Conservation (phyloP, 164 flowering plant species). For the Nymphaea colorata region DNA sequence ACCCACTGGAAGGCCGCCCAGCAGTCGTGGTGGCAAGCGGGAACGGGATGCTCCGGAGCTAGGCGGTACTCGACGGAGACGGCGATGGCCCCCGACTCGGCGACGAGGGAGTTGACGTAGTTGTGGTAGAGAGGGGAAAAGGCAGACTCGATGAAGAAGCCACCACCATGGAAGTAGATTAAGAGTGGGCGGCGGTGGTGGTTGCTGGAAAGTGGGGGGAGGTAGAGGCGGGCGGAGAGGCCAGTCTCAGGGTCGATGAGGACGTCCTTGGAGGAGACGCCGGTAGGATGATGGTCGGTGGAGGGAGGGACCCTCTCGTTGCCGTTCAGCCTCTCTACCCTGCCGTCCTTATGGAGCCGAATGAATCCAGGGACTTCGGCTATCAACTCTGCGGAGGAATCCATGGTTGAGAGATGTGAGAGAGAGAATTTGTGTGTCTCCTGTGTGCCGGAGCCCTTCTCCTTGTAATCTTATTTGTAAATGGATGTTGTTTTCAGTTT, state of each 20-base stretch:
- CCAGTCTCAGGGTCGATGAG: constrained; percentile 8
- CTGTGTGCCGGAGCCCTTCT: not conserved
- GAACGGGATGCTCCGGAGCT: constrained; percentile 45
- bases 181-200: constrained; percentile 12
- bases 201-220: constrained; percentile 13
- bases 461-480: too few relatives aligned
- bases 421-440: too few relatives aligned
- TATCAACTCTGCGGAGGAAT: not conserved
- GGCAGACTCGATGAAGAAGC: constrained; percentile 19
- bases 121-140: constrained; percentile 11
- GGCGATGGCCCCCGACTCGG: constrained; percentile 17
- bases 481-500: too few relatives aligned
- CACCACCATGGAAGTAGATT: constrained; percentile 32
- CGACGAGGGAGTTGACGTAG: constrained; percentile 19
- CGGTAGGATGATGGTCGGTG: constrained; percentile 10
- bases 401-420: not conserved
- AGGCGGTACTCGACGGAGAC: constrained; percentile 43
- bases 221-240: constrained; percentile 26
- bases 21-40: constrained; percentile 37
- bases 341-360: constrained; percentile 18
- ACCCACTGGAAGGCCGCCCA: constrained; percentile 52
- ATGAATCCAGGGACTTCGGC: not conserved
- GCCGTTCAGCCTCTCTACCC: constrained; percentile 12
- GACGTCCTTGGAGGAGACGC: constrained; percentile 25
- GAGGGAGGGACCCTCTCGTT: constrained; percentile 12